Percentiles rank a stretch among this genome's conserved stretches.
phyloP scores from a whole-genome alignment of 2,329 filamentous ascomycete species.

The Phialophora chinensis region DNA sequence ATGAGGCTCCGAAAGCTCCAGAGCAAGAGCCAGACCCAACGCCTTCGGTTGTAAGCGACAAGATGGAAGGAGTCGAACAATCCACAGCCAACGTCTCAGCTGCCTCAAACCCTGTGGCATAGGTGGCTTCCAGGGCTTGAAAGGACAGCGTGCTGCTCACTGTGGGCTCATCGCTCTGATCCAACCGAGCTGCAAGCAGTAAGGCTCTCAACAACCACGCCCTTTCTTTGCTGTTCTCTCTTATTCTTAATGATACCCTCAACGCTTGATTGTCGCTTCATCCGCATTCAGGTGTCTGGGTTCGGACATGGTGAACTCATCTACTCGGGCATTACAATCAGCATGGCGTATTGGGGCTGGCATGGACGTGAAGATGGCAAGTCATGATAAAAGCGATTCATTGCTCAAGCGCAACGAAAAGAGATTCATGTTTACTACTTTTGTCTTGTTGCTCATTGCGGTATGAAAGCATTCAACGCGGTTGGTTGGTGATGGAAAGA shows the following conservation, averaged over 20 bases:
- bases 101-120: neutral
- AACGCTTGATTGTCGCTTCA: neutral
- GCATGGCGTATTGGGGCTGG: neutral
- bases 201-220: neutral
- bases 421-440: neutral
- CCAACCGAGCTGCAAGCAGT: neutral
- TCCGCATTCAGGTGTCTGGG: neutral
- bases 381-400: neutral
- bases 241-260: neutral
- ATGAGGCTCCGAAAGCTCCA: neutral
- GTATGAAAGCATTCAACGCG: neutral
- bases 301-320: neutral
- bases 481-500: neutral
- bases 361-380: neutral
- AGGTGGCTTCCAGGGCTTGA: neutral
- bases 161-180: neutral
- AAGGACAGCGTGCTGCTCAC: neutral
- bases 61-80: slow-evolving; percentile 5
- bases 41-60: neutral
- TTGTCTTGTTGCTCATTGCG: neutral
- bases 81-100: neutral
- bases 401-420: neutral
- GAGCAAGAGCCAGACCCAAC: neutral
- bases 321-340: neutral
- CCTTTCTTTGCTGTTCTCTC: neutral